Base-by-base conservation (phyloP, 345 rosid species). In the Pistacia vera region DNA sequence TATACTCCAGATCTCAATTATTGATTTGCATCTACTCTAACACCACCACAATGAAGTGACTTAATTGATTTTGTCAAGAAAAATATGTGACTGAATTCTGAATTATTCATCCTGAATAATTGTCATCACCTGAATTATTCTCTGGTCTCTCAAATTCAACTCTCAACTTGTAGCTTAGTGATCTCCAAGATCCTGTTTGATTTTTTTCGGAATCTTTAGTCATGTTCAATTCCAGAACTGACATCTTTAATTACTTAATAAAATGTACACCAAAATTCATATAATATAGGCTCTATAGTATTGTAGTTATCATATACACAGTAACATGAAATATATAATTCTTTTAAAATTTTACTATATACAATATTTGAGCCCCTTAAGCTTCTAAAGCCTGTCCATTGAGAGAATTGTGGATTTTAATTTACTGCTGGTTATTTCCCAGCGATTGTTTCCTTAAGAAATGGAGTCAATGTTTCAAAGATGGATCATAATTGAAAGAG, bases 171-270 rank as follows among this genome's bases (percentile, higher is more conserved):
- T 71, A 20, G 64, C 33, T 17, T 35, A 4, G 57, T 8, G 17
- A 57, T 58, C 44, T 70, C 64, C 64, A n/a, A 38, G 63, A 36
- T 70, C 74, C 35, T 38, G 20, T 41, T 70, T 56, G 74, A 71
- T 58, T n/a, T 71, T 71, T 69, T 57, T 52, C 56, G 13, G 74
- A 71, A 36, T n/a, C 35, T 57, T 38, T 20, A 11, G 22, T 33
- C 64, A 38, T 70, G 51, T 36, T 70, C 61, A 70, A 70, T n/a
- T 57, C 74, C 74, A 7, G 2, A 52, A 35, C 46, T 18, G 14
- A 69, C 11, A 69, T 18, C 61, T 30, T 35, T 69, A n/a, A 59
- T 36, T 64, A 64, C 33, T 30, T 52, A 30, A 30, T 52, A 52
- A 52, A 11, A 49, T 52, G 10, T n/a, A 69, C 12, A 54, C 17